phyloP scores from a whole-genome alignment of 1,284 basidiomycete species.

The Leccinum pallidistipes region DNA sequence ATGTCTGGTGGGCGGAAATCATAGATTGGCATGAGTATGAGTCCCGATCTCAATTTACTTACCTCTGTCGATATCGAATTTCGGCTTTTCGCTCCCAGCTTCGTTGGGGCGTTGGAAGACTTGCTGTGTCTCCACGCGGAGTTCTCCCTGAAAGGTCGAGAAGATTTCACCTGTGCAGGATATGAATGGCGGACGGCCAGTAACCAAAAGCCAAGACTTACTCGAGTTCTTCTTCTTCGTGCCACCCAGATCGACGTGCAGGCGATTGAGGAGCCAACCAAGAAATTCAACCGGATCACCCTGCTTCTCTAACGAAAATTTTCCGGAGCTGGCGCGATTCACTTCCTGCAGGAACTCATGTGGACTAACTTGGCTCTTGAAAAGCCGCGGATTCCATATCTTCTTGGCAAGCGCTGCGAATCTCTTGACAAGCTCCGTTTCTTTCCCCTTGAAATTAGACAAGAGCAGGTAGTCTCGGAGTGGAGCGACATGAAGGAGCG shows the following conservation, averaged over 20 bases:
- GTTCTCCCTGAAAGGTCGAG: constrained; percentile 90
- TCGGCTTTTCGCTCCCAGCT: constrained; percentile 71
- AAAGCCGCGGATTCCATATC: constrained; percentile 92
- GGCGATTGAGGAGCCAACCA: constrained; percentile 91
- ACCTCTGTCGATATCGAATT: constrained; percentile 93
- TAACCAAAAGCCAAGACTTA: constrained; percentile 39
- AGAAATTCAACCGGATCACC: constrained; percentile 97
- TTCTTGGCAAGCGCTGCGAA: constrained; percentile 88
- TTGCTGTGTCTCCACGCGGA: constrained; percentile 92
- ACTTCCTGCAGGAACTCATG: constrained; percentile 99
- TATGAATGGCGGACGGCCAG: constrained; percentile 15
- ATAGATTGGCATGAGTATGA: constrained; percentile 13
- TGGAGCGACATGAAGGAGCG: constrained; percentile 88
- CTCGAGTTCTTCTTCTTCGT: constrained; percentile 86
- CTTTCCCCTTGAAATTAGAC: constrained; percentile 68
- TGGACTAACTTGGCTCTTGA: constrained; percentile 98
- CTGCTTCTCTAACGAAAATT: constrained; percentile 90
- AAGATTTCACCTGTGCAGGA: constrained; percentile 77
- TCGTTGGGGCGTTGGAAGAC: constrained; percentile 82
- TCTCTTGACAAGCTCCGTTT: constrained; percentile 85
- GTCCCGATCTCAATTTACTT: constrained; percentile 20
- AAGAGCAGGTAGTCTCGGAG: constrained; percentile 87
- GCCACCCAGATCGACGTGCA: constrained; percentile 92
- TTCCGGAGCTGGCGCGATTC: constrained; percentile 80
- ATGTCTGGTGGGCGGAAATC: constrained; percentile 59